These are phyloP conservation scores for Capsicum baccatum DNA, from an alignment of 257 asterid species.

Conservation along the genomic window DNA sequence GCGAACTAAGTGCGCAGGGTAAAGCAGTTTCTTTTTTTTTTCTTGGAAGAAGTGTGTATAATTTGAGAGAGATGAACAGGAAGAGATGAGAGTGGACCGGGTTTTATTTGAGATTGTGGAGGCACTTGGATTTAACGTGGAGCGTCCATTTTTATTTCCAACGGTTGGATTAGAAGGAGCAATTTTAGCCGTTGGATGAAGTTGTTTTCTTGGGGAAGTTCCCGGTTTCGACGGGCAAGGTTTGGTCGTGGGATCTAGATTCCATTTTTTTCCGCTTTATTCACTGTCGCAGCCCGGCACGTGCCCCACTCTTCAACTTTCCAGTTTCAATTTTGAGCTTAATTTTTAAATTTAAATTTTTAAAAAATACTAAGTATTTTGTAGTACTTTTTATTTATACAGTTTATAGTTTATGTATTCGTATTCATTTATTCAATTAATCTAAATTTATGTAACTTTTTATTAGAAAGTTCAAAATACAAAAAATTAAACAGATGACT, in stretches of 20 bases:
- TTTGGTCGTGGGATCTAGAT: slow-evolving; percentile 50
- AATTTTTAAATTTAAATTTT: too few relatives aligned
- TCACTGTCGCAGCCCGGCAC: slow-evolving; percentile 33
- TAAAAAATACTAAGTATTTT: too few relatives aligned
- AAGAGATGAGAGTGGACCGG: slow-evolving; percentile 43
- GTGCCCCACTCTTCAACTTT: slow-evolving; percentile 34
- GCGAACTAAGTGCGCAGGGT: neutral
- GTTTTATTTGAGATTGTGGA: slow-evolving; percentile 41
- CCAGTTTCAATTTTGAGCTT: neutral
- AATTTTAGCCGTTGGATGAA: slow-evolving; percentile 46
- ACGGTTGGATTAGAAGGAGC: slow-evolving; percentile 22
- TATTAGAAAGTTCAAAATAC: too few relatives aligned
- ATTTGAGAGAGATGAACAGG: slow-evolving; percentile 32
- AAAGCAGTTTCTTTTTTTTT: slow-evolving; percentile 27
- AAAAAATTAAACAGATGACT: too few relatives aligned
- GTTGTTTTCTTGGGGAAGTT: slow-evolving; percentile 32
- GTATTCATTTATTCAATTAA: too few relatives aligned
- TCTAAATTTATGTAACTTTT: too few relatives aligned
- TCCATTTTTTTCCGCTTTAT: slow-evolving; percentile 35
- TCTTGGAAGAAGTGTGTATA: slow-evolving; percentile 29
- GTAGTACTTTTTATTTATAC: too few relatives aligned
- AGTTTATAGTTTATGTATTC: too few relatives aligned
- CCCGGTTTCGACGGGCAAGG: slow-evolving; percentile 45
- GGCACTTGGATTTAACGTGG: slow-evolving; percentile 38
- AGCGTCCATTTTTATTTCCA: slow-evolving; percentile 43